Conservation (phyloP, 805 yeast species). For the Yamadazyma kitorensis region DNA sequence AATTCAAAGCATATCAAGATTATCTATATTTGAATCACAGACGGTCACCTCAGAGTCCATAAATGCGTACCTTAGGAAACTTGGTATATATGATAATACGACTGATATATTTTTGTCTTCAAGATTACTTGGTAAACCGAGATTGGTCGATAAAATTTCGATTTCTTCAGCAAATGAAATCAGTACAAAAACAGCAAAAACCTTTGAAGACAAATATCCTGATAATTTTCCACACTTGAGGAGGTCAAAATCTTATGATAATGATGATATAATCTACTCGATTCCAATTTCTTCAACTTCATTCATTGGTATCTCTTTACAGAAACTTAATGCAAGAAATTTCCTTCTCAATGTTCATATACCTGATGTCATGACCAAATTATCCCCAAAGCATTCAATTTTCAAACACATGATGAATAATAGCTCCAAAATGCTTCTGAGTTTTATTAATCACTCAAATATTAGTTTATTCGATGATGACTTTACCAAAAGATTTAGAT, state of each 20-base stretch:
- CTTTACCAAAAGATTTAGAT: constrained; percentile 12
- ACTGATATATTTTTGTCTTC: constrained; percentile 11
- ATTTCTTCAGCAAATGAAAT: constrained; percentile 19
- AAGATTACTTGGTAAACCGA: constrained; percentile 6
- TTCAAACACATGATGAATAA: constrained; percentile 11
- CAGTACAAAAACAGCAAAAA: constrained; percentile 4
- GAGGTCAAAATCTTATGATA: constrained; percentile 20
- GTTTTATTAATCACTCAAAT: constrained; percentile 1
- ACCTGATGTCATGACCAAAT: constrained; percentile 37
- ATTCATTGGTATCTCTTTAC: constrained; percentile 34
- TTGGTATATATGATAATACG: constrained; percentile 5
- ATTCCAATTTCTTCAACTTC: constrained; percentile 15
- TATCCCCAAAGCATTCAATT: constrained; percentile 26
- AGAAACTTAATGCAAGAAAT: constrained; percentile 33
- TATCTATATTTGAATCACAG: constrained; percentile 3
- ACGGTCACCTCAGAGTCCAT: not conserved
- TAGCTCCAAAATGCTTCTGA: constrained; percentile 2
- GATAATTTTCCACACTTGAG: constrained; percentile 29
- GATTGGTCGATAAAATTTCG: constrained; percentile 7
- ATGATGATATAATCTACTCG: constrained; percentile 31
- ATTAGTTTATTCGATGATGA: constrained; percentile 15
- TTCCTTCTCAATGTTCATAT: constrained; percentile 37
- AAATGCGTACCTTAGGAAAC: constrained; percentile 1
- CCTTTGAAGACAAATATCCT: not conserved
- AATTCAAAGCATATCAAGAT: not conserved